Evolutionary conservation across 129 eudicot species (phyloP).

Genomic region (Ambrosia trifida): DNA sequence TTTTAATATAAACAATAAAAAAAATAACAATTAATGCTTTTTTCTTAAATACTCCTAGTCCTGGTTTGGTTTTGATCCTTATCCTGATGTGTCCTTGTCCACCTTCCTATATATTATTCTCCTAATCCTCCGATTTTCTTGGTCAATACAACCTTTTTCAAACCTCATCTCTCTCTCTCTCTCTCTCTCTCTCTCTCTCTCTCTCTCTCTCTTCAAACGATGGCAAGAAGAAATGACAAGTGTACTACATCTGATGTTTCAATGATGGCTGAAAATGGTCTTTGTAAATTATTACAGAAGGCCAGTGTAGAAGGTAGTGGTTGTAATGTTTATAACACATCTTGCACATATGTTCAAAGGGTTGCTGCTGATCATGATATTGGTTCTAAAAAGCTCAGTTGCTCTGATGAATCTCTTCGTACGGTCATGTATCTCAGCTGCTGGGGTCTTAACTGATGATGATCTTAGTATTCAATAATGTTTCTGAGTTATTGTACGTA

Average conservation of each 20-base stretch:
- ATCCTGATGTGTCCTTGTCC: slow-evolving; percentile 36
- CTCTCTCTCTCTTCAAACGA: not conserved
- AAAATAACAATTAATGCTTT: not conserved
- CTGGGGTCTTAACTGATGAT: slow-evolving; percentile 34
- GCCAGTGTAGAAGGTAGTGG: not conserved
- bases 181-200: slow-evolving; percentile 18
- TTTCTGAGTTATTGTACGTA: not conserved
- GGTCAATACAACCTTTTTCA: slow-evolving; percentile 24
- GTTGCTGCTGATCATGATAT: not conserved
- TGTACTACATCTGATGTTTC: slow-evolving; percentile 2
- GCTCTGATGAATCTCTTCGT: slow-evolving; percentile 41
- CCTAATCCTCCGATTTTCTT: slow-evolving; percentile 16
- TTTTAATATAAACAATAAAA: not conserved
- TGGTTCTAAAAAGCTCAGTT: slow-evolving; percentile 17
- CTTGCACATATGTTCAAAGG: slow-evolving; percentile 16
- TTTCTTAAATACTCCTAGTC: slow-evolving; percentile 15
- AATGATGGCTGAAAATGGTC: slow-evolving; percentile 5
- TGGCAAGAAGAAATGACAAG: slow-evolving; percentile 27
- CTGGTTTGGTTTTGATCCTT: slow-evolving; percentile 33
- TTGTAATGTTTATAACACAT: slow-evolving; percentile 11
- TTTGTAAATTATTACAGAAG: slow-evolving; percentile 18
- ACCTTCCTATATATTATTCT: slow-evolving; percentile 25
- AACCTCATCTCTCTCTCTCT: slow-evolving; percentile 9
- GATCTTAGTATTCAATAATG: not conserved
- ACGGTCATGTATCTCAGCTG: slow-evolving; percentile 43